These are phyloP conservation scores for Macrocystidia cucumis DNA, from an alignment of 1,284 basidiomycete genomes.

Conservation along the genomic window DNA sequence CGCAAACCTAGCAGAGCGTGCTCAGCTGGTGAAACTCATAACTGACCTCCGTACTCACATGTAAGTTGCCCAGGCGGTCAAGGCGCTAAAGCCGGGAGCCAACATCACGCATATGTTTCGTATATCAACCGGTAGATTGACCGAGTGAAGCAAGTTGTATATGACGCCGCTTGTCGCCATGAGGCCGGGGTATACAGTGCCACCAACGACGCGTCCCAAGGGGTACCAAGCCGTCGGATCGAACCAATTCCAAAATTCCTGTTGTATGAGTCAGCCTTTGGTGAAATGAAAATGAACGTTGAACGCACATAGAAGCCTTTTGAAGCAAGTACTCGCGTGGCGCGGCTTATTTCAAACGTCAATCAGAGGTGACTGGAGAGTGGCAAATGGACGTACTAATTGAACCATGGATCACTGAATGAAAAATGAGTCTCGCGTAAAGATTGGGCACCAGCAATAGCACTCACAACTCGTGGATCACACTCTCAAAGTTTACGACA, in stretches of 20 bases:
- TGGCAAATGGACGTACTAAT: slow-evolving; percentile 62
- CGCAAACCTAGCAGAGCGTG: slow-evolving; percentile 65
- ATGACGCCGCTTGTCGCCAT: slow-evolving; percentile 98
- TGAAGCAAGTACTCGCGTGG: slow-evolving; percentile 80
- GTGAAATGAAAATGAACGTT: slow-evolving; percentile 2
- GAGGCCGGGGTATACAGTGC: slow-evolving; percentile 95
- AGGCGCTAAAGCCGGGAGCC: slow-evolving; percentile 92
- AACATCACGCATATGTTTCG: slow-evolving; percentile 96
- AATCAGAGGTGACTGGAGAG: slow-evolving; percentile 12
- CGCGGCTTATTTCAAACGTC: slow-evolving; percentile 52
- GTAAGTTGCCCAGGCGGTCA: slow-evolving; percentile 98
- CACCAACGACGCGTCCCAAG: slow-evolving; percentile 94
- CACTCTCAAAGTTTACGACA: slow-evolving; percentile 97
- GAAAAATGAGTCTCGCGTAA: slow-evolving; percentile 8
- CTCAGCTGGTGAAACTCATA: slow-evolving; percentile 7
- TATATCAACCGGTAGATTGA: slow-evolving; percentile 96
- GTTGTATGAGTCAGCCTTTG: slow-evolving; percentile 14
- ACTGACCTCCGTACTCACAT: slow-evolving; percentile 46
- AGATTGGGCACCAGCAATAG: slow-evolving; percentile 2
- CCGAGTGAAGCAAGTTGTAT: slow-evolving; percentile 81
- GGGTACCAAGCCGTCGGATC: slow-evolving; percentile 99
- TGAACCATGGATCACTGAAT: slow-evolving; percentile 93
- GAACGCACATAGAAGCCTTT: slow-evolving; percentile 88
- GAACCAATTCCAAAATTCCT: slow-evolving; percentile 99
- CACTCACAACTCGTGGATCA: slow-evolving; percentile 96